A percentile compares a stretch with the other conserved stretches of the same genome.
Conservation (phyloP, 192 early-diverging fungal species). For the Coemansia sp. region DNA sequence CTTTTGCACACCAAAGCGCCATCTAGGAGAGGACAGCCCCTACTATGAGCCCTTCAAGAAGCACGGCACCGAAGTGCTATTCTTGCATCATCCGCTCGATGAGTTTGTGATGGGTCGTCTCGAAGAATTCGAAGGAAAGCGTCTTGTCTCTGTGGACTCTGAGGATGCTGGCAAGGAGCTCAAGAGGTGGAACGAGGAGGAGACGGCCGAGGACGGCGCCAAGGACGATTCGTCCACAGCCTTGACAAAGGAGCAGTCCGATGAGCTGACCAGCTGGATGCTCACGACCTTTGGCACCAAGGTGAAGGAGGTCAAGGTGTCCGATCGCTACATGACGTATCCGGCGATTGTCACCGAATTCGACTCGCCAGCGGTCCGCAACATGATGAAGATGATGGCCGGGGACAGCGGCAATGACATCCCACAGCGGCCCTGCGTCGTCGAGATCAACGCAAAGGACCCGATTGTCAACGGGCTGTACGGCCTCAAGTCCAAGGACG, state of each 20-base stretch:
- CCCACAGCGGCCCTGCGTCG: slow-evolving; percentile 62
- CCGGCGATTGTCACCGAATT: slow-evolving; percentile 76
- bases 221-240: slow-evolving; percentile 36
- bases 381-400: slow-evolving; percentile 59
- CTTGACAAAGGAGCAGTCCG: slow-evolving; percentile 56
- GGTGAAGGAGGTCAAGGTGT: slow-evolving; percentile 69
- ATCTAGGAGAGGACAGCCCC: slow-evolving; percentile 78
- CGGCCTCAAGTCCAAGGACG: slow-evolving; percentile 58
- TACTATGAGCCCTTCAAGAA: slow-evolving; percentile 87
- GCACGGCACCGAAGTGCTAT: slow-evolving; percentile 87
- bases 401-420: slow-evolving; percentile 33
- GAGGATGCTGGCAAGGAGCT: slow-evolving; percentile 69
- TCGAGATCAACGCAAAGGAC: slow-evolving; percentile 76
- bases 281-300: slow-evolving; percentile 59
- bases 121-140: slow-evolving; percentile 71
- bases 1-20: slow-evolving; percentile 68
- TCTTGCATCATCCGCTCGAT: slow-evolving; percentile 73
- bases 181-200: slow-evolving; percentile 64
- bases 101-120: slow-evolving; percentile 77
- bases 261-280: slow-evolving; percentile 66
- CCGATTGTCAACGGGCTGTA: slow-evolving; percentile 68
- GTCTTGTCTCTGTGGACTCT: slow-evolving; percentile 59
- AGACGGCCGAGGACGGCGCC: slow-evolving; percentile 41
- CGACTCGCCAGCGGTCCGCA: slow-evolving; percentile 69
- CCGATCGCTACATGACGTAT: slow-evolving; percentile 68